A percentile compares a stretch with the other conserved stretches of the same genome.
Conservation (phyloP, 352 stramenopile species). For the Paralagenidium karlingii region DNA sequence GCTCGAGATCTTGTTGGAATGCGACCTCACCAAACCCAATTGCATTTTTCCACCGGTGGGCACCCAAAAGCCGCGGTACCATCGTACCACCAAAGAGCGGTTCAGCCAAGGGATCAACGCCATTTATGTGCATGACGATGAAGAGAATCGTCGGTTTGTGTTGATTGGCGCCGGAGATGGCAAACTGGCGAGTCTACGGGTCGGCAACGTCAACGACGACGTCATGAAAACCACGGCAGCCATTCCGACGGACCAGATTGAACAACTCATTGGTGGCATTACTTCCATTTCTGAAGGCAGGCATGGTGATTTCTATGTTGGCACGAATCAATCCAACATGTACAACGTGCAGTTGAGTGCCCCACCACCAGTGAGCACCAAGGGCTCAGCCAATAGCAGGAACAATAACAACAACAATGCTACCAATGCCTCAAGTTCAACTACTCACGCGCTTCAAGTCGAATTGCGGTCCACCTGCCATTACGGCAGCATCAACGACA, state of each 20-base stretch:
- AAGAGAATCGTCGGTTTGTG: slow-evolving; percentile 76
- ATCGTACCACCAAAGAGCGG: slow-evolving; percentile 82
- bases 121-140: slow-evolving; percentile 81
- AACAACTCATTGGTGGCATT: slow-evolving; percentile 84
- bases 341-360: slow-evolving; percentile 82
- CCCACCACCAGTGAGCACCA: slow-evolving; percentile 23
- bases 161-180: slow-evolving; percentile 88
- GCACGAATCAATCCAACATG: slow-evolving; percentile 91
- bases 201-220: slow-evolving; percentile 33
- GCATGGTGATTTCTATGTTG: slow-evolving; percentile 81
- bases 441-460: slow-evolving; percentile 10
- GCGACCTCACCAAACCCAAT: slow-evolving; percentile 87
- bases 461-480: slow-evolving; percentile 86
- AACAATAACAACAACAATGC: slow-evolving; percentile 12
- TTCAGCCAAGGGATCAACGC: slow-evolving; percentile 88
- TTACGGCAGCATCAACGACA: slow-evolving; percentile 86
- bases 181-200: slow-evolving; percentile 79
- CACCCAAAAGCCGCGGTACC: slow-evolving; percentile 79
- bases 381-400: slow-evolving; percentile 12
- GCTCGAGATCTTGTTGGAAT: slow-evolving; percentile 90
- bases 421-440: slow-evolving; percentile 11
- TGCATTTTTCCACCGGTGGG: slow-evolving; percentile 65
- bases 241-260: slow-evolving; percentile 49
- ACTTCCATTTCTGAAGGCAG: slow-evolving; percentile 84
- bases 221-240: slow-evolving; percentile 55